Evolutionary conservation across 352 stramenopile species (phyloP).

Genomic region (Phytopythium oedochilum): DNA sequence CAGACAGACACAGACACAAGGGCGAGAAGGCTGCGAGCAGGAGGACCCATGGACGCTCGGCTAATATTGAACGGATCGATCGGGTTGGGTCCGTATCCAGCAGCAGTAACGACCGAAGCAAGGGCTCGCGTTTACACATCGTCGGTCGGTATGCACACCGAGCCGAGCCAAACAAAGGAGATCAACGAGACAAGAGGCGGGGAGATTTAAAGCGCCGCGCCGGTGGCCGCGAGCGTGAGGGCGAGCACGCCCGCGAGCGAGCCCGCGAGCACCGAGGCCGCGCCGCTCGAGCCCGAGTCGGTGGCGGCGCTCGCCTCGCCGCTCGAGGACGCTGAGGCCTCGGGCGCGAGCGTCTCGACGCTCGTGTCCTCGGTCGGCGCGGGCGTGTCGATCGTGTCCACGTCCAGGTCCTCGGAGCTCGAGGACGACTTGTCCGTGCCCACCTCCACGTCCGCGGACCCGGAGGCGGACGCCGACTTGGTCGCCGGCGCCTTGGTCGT

Average conservation of each 20-base stretch:
- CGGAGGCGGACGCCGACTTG: constrained; percentile 6
- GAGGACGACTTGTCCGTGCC: not conserved
- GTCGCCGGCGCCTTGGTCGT: constrained; percentile 9
- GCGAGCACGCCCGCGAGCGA: constrained; percentile 2
- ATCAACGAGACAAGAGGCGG: too few relatives aligned
- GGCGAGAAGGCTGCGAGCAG: too few relatives aligned
- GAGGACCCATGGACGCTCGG: not conserved
- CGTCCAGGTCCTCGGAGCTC: constrained; percentile 6
- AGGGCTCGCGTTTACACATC: too few relatives aligned
- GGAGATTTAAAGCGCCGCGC: not conserved
- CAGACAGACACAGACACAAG: too few relatives aligned
- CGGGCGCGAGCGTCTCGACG: constrained; percentile 6
- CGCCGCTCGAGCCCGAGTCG: constrained; percentile 1
- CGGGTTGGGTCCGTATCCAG: too few relatives aligned
- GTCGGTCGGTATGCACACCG: not conserved
- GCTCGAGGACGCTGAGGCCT: not conserved
- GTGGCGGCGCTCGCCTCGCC: not conserved
- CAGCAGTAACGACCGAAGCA: too few relatives aligned
- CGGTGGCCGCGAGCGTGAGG: not conserved
- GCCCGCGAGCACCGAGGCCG: not conserved
- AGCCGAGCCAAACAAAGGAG: too few relatives aligned
- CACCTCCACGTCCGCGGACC: not conserved
- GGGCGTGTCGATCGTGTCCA: constrained; percentile 6
- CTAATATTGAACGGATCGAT: not conserved
- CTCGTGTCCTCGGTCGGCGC: constrained; percentile 4